Evolutionary conservation across 73 alveolate species (phyloP).

Genomic region (Stentor roeselii): DNA sequence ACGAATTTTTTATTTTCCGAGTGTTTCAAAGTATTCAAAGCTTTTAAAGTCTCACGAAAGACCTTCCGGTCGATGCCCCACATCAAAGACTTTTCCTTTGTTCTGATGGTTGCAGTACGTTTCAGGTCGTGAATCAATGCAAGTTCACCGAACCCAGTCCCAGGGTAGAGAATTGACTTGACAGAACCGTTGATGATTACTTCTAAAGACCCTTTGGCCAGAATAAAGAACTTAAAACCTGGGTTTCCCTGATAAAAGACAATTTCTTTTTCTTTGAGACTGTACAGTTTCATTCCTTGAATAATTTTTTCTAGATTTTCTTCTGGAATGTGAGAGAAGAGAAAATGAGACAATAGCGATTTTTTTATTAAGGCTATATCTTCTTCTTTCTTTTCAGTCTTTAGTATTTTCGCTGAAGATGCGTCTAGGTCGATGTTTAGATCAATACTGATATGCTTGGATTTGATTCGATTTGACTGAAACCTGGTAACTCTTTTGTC

Average conservation of each 20-base stretch:
- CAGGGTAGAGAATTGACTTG: background rate
- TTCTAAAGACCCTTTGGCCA: constrained; percentile 7
- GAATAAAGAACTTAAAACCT: background rate
- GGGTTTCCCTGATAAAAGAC: background rate
- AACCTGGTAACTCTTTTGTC: too few species aligned
- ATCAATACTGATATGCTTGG: too few species aligned
- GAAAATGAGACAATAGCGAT: background rate
- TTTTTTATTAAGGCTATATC: background rate
- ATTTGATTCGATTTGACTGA: too few species aligned
- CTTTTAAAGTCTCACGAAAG: constrained; percentile 1
- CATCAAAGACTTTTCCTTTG: background rate
- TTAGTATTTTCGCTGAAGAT: background rate
- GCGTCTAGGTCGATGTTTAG: constrained; percentile 3
- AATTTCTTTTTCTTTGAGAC: background rate
- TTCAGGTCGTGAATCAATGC: constrained; percentile 5
- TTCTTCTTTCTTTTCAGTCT: constrained; percentile 1
- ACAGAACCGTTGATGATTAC: background rate
- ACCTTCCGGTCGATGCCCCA: background rate
- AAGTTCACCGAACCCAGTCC: constrained; percentile 17
- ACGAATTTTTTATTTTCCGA: background rate
- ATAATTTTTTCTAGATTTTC: background rate
- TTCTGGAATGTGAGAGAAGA: background rate
- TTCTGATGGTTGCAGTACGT: constrained; percentile 5
- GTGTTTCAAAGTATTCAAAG: background rate
- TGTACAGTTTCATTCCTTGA: constrained; percentile 9